Evolutionary conservation across 164 flowering plant genomes (phyloP), one percentile per base, ranked within the genome.

Genomic region (Akebia trifoliata): DNA sequence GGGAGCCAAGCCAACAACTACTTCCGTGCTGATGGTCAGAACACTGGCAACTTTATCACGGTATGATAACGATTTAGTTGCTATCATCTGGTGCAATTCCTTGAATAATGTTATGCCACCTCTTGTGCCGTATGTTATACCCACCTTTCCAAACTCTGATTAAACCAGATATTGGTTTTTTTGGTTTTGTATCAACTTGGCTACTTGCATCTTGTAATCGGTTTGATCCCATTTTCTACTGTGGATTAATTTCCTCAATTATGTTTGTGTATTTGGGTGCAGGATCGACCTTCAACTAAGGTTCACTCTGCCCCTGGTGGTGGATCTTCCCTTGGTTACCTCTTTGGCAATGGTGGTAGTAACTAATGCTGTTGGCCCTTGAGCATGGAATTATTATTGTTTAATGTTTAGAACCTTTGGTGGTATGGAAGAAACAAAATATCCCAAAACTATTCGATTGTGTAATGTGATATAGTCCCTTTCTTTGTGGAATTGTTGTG

Each of bases 41-140:
- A 77, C 74, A 56, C 66, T 62, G 81, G 81, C 49, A 77, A 77
- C 57, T 77, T 77, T 54, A 71, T 77, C 29, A 77, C 81, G 59
- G 81, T 77, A 72, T 48, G 39, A 6, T 63, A 40, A 22, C 10
- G 44, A 44, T 35, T 35, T 21, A 51, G 20, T 15, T 52, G 38
- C 47, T 34, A 49, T 15, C n/a, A n/a, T n/a, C n/a, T n/a, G n/a
- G n/a, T n/a, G n/a, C n/a, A n/a, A n/a, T n/a, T n/a, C n/a, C n/a
- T n/a, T n/a, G n/a, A n/a, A n/a, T n/a, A n/a, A n/a, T n/a, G n/a
- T n/a, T n/a, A n/a, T n/a, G n/a, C n/a, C n/a, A n/a, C n/a, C n/a
- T n/a, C n/a, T n/a, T n/a, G n/a, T n/a, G n/a, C n/a, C n/a, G n/a
- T n/a, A n/a, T n/a, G n/a, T n/a, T n/a, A n/a, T n/a, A n/a, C n/a